These are phyloP conservation scores for Talaromyces sp. DNA, from an alignment of 2,329 filamentous ascomycete species.

Conservation along the genomic window DNA sequence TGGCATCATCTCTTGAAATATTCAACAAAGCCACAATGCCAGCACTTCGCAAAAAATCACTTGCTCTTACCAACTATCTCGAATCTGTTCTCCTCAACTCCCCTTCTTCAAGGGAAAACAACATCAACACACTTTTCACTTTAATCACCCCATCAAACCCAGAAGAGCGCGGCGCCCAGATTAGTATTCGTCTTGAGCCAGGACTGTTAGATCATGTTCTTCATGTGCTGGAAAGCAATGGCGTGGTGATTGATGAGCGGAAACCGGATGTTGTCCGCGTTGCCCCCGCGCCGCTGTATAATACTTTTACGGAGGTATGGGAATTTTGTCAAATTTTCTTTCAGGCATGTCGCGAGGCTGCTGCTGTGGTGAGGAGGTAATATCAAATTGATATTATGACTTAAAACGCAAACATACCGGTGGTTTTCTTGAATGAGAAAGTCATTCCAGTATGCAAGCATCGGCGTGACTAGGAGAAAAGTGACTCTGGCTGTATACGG, in stretches of 20 bases:
- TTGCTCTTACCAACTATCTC: conserved; percentile 70
- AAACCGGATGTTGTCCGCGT: conserved; percentile 80
- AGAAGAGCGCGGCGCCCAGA: conserved; percentile 65
- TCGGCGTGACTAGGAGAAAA: too few relatives aligned
- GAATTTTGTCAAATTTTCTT: conserved; percentile 52
- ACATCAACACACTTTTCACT: conserved; percentile 42
- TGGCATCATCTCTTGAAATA: conserved; percentile 66
- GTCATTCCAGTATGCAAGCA: too few relatives aligned
- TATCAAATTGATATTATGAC: neutral
- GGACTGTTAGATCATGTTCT: conserved; percentile 67
- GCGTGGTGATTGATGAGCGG: conserved; percentile 74
- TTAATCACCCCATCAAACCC: conserved; percentile 67
- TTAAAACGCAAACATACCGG: neutral
- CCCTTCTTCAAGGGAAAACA: conserved; percentile 20
- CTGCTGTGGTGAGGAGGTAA: neutral
- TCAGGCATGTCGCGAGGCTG: conserved; percentile 40
- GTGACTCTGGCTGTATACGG: too few relatives aligned
- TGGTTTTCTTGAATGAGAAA: too few relatives aligned
- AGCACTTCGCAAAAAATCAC: conserved; percentile 62
- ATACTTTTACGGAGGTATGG: conserved; percentile 68
- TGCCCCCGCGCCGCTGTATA: conserved; percentile 79
- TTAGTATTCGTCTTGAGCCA: conserved; percentile 64
- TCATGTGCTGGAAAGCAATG: conserved; percentile 57
- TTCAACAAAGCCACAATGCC: conserved; percentile 67
- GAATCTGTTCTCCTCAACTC: conserved; percentile 56